These are phyloP conservation scores for Metarhizium sp. DNA, from an alignment of 2,329 filamentous ascomycete genomes.

Conservation along the genomic window DNA sequence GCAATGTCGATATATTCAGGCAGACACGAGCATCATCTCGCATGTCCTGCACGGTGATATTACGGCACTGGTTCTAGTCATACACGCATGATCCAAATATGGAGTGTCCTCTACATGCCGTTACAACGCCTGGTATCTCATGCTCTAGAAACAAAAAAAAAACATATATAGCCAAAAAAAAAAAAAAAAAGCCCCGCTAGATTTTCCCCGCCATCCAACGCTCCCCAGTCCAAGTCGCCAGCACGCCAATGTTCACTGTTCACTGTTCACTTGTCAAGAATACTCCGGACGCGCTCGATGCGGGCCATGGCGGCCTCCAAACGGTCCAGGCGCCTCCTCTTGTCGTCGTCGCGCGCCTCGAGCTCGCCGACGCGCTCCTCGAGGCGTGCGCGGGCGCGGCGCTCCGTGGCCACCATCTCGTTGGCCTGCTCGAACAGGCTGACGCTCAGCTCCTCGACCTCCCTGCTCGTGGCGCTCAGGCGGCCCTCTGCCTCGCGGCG, in stretches of 20 bases:
- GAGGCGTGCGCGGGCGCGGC: constrained; percentile 59
- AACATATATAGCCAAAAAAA: no score
- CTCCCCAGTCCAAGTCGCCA: neutral
- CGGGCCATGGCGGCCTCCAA: constrained; percentile 62
- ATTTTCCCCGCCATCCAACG: neutral
- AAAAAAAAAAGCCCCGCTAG: neutral
- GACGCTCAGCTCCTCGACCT: constrained; percentile 71
- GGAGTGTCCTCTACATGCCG: no score
- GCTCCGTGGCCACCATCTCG: constrained; percentile 75
- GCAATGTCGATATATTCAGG: no score
- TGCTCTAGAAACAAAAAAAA: neutral
- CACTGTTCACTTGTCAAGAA: constrained; percentile 35
- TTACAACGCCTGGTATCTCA: neutral
- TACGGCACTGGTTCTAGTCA: no score
- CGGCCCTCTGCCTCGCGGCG: constrained; percentile 61
- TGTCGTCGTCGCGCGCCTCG: constrained; percentile 61
- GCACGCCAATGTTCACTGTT: neutral
- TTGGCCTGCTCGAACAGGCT: constrained; percentile 76
- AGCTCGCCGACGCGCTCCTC: constrained; percentile 61
- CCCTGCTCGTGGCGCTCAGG: constrained; percentile 55
- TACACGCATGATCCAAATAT: no score
- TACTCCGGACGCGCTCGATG: constrained; percentile 59
- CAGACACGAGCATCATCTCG: no score
- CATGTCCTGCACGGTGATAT: no score
- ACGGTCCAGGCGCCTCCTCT: constrained; percentile 56